Evolutionary conservation across 805 yeast species (phyloP).

Genomic region (Candida boidinii): DNA sequence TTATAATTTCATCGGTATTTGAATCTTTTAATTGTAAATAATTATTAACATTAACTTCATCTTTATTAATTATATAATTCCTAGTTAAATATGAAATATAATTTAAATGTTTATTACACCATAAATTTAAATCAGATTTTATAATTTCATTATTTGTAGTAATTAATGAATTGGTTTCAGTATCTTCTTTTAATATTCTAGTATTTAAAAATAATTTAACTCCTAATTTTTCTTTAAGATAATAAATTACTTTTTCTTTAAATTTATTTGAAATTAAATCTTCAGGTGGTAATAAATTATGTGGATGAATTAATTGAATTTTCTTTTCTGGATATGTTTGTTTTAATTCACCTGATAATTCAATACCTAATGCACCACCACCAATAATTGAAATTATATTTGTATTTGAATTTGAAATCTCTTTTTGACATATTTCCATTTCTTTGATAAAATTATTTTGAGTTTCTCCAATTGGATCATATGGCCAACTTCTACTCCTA

Average conservation of each 20-base stretch:
- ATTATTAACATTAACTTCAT: not conserved
- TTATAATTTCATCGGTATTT: not conserved
- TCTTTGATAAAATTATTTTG: conserved; percentile 29
- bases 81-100: not conserved
- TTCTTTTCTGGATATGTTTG: conserved; percentile 24
- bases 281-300: conserved; percentile 28
- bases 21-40: not conserved
- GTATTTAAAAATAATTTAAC: not conserved
- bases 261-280: not conserved
- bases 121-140: not conserved
- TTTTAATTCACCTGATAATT: conserved; percentile 37
- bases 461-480: conserved; percentile 36
- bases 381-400: conserved; percentile 36
- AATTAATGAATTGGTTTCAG: not conserved
- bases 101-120: conserved; percentile 1
- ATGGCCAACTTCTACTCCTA: conserved; percentile 43
- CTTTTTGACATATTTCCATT: conserved; percentile 25
- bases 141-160: not conserved
- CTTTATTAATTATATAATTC: not conserved
- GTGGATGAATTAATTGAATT: conserved; percentile 31
- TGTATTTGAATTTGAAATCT: conserved; percentile 25
- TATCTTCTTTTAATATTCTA: not conserved
- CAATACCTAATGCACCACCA: conserved; percentile 43
- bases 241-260: not conserved
- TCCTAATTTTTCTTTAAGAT: not conserved